Percentiles rank a stretch among this genome's conserved stretches.
These are phyloP conservation scores for Emydomyces testavorans DNA, from an alignment of 2,329 filamentous ascomycete species.

Conservation along the genomic window DNA sequence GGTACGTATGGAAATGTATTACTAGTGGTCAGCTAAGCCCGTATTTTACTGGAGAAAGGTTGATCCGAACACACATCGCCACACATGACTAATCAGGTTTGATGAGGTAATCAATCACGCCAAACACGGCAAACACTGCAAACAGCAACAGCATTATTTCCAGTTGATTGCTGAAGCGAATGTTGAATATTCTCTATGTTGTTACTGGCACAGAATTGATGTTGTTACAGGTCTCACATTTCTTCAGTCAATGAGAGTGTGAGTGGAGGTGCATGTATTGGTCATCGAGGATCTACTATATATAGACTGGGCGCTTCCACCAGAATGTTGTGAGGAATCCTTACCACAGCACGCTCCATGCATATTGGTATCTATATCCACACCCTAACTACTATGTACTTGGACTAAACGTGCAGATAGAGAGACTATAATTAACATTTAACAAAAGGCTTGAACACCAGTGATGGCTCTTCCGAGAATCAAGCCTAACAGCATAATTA, in stretches of 20 bases:
- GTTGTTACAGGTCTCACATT: no score
- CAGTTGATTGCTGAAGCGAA: not conserved
- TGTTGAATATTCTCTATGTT: no score
- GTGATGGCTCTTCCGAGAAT: conserved; percentile 59
- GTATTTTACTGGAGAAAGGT: not conserved
- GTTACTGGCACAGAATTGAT: no score
- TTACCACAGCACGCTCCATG: no score
- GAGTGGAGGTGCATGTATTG: no score
- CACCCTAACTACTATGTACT: no score
- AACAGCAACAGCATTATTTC: not conserved
- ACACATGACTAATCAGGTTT: not conserved
- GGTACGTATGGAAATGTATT: no score
- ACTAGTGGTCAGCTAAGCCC: not conserved
- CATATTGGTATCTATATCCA: no score
- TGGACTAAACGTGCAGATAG: no score
- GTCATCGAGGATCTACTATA: not conserved
- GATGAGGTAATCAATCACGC: conserved; percentile 5
- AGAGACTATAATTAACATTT: conserved; percentile 16
- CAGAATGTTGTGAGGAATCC: no score
- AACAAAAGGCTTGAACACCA: conserved; percentile 69
- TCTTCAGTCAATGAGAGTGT: no score
- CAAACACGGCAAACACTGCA: not conserved
- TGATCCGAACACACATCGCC: not conserved
- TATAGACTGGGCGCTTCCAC: not conserved
- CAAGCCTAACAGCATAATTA: conserved; percentile 41